Evolutionary conservation across 2,329 filamentous ascomycete genomes (phyloP).

Genomic region (Tolypocladium pustulatum): DNA sequence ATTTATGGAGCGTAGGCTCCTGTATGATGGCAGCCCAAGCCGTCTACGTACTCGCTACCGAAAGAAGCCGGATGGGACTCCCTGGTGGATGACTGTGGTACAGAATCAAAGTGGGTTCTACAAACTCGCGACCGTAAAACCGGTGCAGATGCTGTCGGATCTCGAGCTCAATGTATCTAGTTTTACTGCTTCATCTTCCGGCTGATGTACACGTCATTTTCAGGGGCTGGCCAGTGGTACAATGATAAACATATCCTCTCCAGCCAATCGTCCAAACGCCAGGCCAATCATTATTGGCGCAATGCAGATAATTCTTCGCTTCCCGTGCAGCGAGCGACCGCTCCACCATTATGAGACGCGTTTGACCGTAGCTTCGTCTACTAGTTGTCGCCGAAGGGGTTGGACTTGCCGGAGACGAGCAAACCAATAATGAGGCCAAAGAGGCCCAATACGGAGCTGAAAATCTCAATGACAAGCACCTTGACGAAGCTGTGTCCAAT

Average conservation of each 20-base stretch:
- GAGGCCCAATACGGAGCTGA: conserved; percentile 91
- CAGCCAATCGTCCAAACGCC: conserved; percentile 30
- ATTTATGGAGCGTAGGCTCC: conserved; percentile 14
- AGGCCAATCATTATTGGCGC: conserved; percentile 25
- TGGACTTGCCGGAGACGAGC: conserved; percentile 73
- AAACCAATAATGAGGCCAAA: conserved; percentile 95
- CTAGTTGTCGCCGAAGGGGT: conserved; percentile 13
- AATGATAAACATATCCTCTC: conserved; percentile 20
- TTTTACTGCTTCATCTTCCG: conserved; percentile 5
- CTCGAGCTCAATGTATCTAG: background rate
- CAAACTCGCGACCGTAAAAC: background rate
- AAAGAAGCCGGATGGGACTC: background rate
- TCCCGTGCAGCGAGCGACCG: background rate
- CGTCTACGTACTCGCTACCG: too few relatives aligned
- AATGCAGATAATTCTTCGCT: conserved; percentile 17
- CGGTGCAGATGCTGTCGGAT: too few relatives aligned
- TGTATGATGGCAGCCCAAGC: background rate
- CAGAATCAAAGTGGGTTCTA: background rate
- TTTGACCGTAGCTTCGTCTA: background rate
- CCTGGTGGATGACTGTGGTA: background rate
- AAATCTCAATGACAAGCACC: conserved; percentile 98
- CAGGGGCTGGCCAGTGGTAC: conserved; percentile 21
- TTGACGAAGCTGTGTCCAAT: conserved; percentile 70
- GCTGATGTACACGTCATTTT: conserved; percentile 22
- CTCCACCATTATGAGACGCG: background rate